phyloP scores from a whole-genome alignment of 176 grass and related monocot genomes.

The Eleusine indica region DNA sequence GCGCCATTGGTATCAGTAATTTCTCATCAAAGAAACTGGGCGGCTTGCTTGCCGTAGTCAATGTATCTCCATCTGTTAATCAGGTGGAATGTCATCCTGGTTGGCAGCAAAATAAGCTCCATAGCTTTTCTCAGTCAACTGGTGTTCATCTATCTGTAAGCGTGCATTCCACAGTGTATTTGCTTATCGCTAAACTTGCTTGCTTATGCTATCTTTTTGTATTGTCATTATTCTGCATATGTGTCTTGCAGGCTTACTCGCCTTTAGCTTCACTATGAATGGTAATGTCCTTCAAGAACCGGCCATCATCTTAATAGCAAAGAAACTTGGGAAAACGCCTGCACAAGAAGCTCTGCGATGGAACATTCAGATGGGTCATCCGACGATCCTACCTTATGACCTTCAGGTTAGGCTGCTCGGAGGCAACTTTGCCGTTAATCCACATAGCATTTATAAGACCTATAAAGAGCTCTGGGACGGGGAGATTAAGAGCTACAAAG shows the following conservation, averaged over 20 bases:
- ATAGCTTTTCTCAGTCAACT: conserved; percentile 53
- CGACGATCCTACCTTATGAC: neutral
- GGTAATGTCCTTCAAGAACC: conserved; percentile 52
- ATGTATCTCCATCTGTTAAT: conserved; percentile 61
- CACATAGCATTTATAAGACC: conserved; percentile 59
- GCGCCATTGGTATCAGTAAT: conserved; percentile 76
- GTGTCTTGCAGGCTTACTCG: conserved; percentile 59
- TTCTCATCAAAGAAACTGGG: conserved; percentile 74
- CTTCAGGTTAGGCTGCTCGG: conserved; percentile 51
- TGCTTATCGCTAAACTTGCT: no score
- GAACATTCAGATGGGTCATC: conserved; percentile 73
- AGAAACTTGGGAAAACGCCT: conserved; percentile 72
- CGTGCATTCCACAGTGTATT: neutral
- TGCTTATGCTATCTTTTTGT: neutral
- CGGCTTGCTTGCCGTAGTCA: conserved; percentile 58
- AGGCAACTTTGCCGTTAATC: conserved; percentile 51
- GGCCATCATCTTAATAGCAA: conserved; percentile 46
- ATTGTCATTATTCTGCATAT: conserved; percentile 5
- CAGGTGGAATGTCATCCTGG: conserved; percentile 82
- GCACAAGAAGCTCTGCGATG: conserved; percentile 66
- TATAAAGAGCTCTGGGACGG: conserved; percentile 64
- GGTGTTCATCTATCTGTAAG: conserved; percentile 80
- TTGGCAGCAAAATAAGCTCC: conserved; percentile 73
- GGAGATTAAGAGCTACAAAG: conserved; percentile 33
- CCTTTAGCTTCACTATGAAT: conserved; percentile 61